Percentiles rank a stretch among this genome's conserved stretches.
Evolutionary conservation across 768 basidiomycete species (phyloP).

Genomic region (Fomitopsis pulvina): DNA sequence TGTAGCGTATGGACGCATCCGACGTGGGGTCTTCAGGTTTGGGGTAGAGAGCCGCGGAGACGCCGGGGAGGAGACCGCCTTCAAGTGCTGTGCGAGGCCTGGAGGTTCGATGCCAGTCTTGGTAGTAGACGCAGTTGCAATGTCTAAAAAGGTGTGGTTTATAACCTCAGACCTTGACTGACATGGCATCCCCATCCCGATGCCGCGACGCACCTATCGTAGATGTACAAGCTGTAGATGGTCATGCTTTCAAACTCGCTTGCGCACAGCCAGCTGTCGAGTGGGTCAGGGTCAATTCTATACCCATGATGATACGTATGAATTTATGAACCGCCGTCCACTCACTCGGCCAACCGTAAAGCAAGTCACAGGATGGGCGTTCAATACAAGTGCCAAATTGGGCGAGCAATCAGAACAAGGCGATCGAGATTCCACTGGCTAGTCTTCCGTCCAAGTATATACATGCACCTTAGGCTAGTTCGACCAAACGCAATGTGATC

Average conservation of each 20-base stretch:
- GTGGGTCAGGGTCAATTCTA: too few relatives aligned
- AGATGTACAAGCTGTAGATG: constrained; percentile 90
- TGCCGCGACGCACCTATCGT: constrained; percentile 62
- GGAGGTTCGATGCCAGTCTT: constrained; percentile 86
- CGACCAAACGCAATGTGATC: not conserved
- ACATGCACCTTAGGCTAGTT: too few relatives aligned
- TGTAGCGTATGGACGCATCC: constrained; percentile 31
- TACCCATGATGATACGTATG: too few relatives aligned
- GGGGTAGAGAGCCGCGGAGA: constrained; percentile 61
- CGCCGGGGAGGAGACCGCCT: constrained; percentile 71
- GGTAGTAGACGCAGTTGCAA: constrained; percentile 90
- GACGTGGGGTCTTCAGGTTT: constrained; percentile 23
- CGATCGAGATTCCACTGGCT: not conserved
- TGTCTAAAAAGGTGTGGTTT: too few relatives aligned
- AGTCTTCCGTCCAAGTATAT: too few relatives aligned
- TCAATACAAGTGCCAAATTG: not conserved
- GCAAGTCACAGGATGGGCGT: not conserved
- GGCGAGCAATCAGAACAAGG: not conserved
- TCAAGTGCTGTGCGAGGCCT: constrained; percentile 66
- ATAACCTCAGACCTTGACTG: too few relatives aligned
- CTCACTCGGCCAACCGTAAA: too few relatives aligned
- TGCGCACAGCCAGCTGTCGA: not conserved
- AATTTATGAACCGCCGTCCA: too few relatives aligned
- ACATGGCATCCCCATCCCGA: too few relatives aligned
- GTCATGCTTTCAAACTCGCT: constrained; percentile 47